Evolutionary conservation across 345 rosid genomes (phyloP).

Genomic region (Salix suchowensis): DNA sequence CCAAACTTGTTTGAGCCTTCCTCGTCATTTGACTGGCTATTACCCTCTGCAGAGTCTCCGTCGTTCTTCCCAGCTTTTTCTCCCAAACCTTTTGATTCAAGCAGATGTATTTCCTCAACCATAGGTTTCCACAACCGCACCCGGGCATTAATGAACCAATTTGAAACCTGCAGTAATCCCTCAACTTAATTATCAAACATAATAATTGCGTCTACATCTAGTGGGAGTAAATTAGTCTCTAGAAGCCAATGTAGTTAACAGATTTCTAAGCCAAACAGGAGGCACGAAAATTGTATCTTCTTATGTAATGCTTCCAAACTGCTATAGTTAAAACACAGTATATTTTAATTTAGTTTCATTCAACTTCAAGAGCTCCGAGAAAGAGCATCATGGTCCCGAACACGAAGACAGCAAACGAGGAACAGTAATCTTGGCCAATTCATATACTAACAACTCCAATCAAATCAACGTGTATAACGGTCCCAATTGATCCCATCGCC

Average conservation of each 20-base stretch:
- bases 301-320: no score
- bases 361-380: neutral
- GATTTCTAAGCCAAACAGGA: neutral
- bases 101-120: constrained; percentile 66
- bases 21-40: constrained; percentile 19
- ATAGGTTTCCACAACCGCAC: constrained; percentile 67
- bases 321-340: no score
- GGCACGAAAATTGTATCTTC: neutral
- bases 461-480: neutral
- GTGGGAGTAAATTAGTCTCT: neutral
- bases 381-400: neutral
- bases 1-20: constrained; percentile 19
- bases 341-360: no score
- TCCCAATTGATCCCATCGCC: neutral
- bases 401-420: neutral
- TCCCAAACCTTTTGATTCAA: constrained; percentile 44
- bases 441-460: neutral
- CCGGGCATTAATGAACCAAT: constrained; percentile 66
- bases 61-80: constrained; percentile 18
- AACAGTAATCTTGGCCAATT: neutral
- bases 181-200: neutral
- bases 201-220: neutral
- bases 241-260: neutral
- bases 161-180: constrained; percentile 42
- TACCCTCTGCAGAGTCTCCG: constrained; percentile 21